phyloP scores from a whole-genome alignment of 148 eudicot genomes.

The Drosera capensis region DNA sequence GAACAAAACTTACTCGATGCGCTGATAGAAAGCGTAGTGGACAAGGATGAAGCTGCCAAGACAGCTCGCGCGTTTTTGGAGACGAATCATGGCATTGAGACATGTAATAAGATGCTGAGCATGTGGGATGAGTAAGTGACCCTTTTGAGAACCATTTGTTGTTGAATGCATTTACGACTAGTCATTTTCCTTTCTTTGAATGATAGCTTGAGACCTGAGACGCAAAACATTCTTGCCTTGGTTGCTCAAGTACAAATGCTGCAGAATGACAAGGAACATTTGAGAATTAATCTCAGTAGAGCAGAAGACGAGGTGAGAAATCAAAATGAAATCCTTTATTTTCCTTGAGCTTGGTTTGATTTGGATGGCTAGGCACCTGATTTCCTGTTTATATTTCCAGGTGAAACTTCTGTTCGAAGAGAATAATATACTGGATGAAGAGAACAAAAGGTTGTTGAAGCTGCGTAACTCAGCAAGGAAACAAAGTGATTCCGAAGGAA shows the following conservation, averaged over 20 bases:
- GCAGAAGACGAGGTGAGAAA: constrained; percentile 86
- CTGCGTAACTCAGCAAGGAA: constrained; percentile 30
- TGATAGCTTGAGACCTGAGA: constrained; percentile 55
- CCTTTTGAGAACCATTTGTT: no score
- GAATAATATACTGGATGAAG: constrained; percentile 40
- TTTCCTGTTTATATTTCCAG: constrained; percentile 16
- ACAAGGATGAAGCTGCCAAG: constrained; percentile 32
- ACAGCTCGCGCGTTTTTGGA: constrained; percentile 51
- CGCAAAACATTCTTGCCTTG: constrained; percentile 46
- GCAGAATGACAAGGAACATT: constrained; percentile 61
- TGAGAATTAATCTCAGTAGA: constrained; percentile 51
- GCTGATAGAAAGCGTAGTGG: constrained; percentile 36
- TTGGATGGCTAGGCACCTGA: background rate
- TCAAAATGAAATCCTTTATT: background rate
- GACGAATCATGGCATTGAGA: constrained; percentile 47
- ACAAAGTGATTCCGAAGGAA: constrained; percentile 47
- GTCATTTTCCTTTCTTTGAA: constrained; percentile 4
- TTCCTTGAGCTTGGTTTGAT: background rate
- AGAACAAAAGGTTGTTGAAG: constrained; percentile 49
- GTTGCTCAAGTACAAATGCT: constrained; percentile 36
- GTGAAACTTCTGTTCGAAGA: constrained; percentile 53
- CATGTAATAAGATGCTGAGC: constrained; percentile 40
- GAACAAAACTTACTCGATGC: constrained; percentile 45
- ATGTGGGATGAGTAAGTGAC: constrained; percentile 39
- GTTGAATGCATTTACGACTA: background rate